Base-by-base conservation (phyloP, 1,139 yeast species). In the Yamadazyma atlantica region DNA sequence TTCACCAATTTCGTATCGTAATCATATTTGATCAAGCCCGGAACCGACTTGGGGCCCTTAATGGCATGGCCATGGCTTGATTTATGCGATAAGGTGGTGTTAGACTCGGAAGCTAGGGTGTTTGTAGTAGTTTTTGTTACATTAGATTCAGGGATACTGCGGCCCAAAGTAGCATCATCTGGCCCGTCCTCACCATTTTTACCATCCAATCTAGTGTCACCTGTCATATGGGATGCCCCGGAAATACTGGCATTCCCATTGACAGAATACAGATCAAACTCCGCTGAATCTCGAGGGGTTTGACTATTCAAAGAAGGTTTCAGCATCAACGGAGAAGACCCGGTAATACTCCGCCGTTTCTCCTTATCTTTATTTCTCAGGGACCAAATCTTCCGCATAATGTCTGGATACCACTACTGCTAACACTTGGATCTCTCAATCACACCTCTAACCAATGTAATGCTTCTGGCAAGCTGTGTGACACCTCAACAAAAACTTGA, bases 1-100 rank as follows among this genome's bases (percentile, higher is more conserved):
- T 68, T 53, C 57, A 62, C 37, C 8, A 53, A 23, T 12, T 51
- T 55, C 18, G 50, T 32, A 44, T 71, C 77, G 45, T 66, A 68
- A 23, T 68, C 73, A 17, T 54, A 54, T 36, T 55, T 55, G 22
- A 62, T 57, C 36, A 71, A 55, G 3, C 55, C 46, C 1, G 44
- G 34, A 3, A 55, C 43, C 10, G 54, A 37, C 34, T 44, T 42
- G 16, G 42, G 36, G 4, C 39, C 33, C 29, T 32, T 35, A 22
- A 35, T 23, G 5, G 12, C 5, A n/a, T 27, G 15, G n/a, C 18
- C 16, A 12, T 27, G 29, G 11, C 29, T 27, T 27, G 18, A n/a
- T 14, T 14, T 27, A n/a, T 27, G 29, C 5, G 18, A 4, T 8
- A 27, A 15, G 4, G 16, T 13, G n/a, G 15, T n/a, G 17, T 5